Evolutionary conservation across 2,329 filamentous ascomycete genomes (phyloP), one percentile per base, ranked within the genome.

Genomic region (Phialemoniopsis sp.): DNA sequence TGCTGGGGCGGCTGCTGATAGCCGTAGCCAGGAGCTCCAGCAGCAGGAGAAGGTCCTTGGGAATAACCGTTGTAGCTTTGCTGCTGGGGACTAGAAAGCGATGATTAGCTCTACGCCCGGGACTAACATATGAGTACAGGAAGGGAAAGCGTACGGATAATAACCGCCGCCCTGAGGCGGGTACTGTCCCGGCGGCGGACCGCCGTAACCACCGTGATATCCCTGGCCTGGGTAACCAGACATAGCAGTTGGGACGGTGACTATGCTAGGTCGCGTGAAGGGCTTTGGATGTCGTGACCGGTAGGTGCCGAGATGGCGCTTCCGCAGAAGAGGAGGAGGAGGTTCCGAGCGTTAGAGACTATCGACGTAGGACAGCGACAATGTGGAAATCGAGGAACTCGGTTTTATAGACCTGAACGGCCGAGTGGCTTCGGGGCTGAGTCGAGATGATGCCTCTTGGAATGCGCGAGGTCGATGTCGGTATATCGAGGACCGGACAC

Each of bases 1-100:
- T 77, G 74, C 34, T 67, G 70, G 32, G 70, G 70, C 29, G 71
- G 70, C 19, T 71, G 73, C 19, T 68, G 68, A 29, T 74, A 75
- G 45, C 58, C 66, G 49, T 66, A 66, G 29, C 51, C 55, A 19
- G 59, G 59, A 6, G 21, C 21, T 26, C 21, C 21, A 17, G 55
- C 57, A n/a, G 60, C 63, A 9, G 66, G 62, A 3, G 55, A 51
- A 13, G 55, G 52, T 37, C 57, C 58, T 41, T 62, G 66, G 35
- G 68, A 66, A 54, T 76, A 75, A 42, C 63, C 63, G 52, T 62
- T 63, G 47, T 78, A 80, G 39, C 55, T 57, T 35, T 66, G 68
- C 41, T 66, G 68, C 41, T 68, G 66, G 16, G 63, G 63, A 41
- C 66, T 67, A 44, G 37, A n/a, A 5, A 44, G 14, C 34, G 26